Evolutionary conservation across 169 alveolate species (phyloP).

Genomic region (Plasmodium vivax): DNA sequence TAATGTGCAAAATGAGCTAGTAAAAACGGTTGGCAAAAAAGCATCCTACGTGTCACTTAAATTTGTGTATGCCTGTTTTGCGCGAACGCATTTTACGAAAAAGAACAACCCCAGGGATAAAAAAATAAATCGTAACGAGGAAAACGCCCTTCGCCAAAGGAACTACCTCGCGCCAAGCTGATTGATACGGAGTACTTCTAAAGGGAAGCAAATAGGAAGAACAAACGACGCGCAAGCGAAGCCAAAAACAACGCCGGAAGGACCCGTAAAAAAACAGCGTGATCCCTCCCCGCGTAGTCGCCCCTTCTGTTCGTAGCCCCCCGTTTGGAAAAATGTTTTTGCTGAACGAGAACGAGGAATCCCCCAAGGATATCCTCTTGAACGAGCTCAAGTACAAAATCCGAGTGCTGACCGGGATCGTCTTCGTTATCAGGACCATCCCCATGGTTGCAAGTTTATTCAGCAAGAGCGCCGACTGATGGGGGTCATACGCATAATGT

Average conservation of each 20-base stretch:
- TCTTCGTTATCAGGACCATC: conserved; percentile 28
- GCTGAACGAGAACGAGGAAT: conserved; percentile 47
- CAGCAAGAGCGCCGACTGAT: not conserved
- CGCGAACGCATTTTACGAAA: not conserved
- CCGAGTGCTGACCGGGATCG: conserved; percentile 41
- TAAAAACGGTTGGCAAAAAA: not conserved
- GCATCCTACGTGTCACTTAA: not conserved
- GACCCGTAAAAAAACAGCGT: not conserved
- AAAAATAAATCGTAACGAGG: not conserved
- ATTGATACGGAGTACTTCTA: not conserved
- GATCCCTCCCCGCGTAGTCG: not conserved
- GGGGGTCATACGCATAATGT: not conserved
- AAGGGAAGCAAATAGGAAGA: not conserved
- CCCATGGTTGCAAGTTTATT: conserved; percentile 38
- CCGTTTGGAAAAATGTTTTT: conserved; percentile 53
- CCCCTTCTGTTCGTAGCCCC: not conserved
- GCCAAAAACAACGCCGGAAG: not conserved
- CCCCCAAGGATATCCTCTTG: conserved; percentile 69
- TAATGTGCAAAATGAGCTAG: not conserved
- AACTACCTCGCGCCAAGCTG: not conserved
- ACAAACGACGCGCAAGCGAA: too few relatives aligned
- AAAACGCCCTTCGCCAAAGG: not conserved
- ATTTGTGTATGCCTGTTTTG: not conserved
- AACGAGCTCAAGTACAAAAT: conserved; percentile 67
- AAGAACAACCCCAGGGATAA: not conserved